Conservation (phyloP, 164 flowering plant genomes). For the Paratinospora sagittata region DNA sequence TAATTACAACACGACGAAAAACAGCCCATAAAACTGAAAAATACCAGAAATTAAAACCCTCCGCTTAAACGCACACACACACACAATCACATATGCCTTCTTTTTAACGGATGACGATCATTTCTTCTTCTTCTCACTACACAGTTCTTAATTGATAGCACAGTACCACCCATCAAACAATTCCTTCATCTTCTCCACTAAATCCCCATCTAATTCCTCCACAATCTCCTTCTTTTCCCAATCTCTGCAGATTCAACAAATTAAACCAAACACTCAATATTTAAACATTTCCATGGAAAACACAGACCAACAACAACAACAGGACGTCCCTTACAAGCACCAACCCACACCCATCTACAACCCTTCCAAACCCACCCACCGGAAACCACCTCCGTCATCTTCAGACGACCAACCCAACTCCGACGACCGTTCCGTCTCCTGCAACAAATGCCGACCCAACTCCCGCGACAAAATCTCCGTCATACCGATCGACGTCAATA, state of each 20-base stretch:
- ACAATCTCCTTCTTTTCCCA: not conserved
- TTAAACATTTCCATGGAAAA: no score
- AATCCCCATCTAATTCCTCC: not conserved
- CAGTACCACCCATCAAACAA: no score
- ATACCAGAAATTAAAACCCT: not conserved
- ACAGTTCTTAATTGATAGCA: no score
- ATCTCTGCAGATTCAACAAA: no score
- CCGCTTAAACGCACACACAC: not conserved
- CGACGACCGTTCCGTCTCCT: conserved; percentile 46
- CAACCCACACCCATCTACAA: conserved; percentile 50
- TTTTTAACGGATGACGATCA: no score
- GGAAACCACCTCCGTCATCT: conserved; percentile 12
- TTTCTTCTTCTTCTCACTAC: conserved; percentile 21
- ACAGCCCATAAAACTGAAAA: conserved; percentile 16
- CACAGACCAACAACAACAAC: not conserved
- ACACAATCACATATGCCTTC: not conserved
- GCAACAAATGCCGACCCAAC: conserved; percentile 79
- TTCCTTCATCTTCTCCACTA: no score
- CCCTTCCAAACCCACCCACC: conserved; percentile 3
- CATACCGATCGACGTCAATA: conserved; percentile 48
- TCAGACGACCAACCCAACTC: conserved; percentile 3
- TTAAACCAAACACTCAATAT: no score
- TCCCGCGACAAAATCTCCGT: conserved; percentile 70
- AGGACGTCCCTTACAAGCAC: conserved; percentile 19
- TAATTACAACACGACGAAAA: conserved; percentile 23